Conservation (phyloP, 1,139 yeast species). For the Kluyveromyces sp. region DNA sequence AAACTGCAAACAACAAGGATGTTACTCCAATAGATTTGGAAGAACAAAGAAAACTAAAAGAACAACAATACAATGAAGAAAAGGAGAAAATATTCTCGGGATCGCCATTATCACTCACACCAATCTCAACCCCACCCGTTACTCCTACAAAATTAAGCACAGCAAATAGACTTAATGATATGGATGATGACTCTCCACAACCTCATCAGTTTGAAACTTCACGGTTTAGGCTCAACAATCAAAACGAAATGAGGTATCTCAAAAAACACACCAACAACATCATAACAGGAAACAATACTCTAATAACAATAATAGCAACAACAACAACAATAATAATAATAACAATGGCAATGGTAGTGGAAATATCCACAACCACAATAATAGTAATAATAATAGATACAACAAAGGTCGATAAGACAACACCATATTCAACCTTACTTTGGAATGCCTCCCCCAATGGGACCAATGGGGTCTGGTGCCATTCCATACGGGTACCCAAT, state of each 20-base stretch:
- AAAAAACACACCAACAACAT: neutral
- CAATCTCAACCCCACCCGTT: conserved; percentile 1
- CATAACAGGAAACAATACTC: neutral
- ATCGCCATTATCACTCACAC: conserved; percentile 6
- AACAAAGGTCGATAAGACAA: neutral
- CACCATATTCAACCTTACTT: neutral
- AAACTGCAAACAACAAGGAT: neutral
- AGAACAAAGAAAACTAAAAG: conserved; percentile 15
- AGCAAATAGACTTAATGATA: neutral
- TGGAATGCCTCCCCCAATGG: neutral
- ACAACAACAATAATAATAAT: too few species aligned
- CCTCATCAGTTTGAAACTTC: conserved; percentile 24
- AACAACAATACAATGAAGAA: conserved; percentile 16
- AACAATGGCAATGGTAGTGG: too few species aligned
- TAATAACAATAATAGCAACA: neutral
- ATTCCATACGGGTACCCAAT: conserved; percentile 3
- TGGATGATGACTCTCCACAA: conserved; percentile 19
- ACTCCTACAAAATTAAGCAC: neutral
- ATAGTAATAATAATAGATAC: neutral
- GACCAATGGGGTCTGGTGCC: neutral
- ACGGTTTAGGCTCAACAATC: conserved; percentile 12
- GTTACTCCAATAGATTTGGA: conserved; percentile 8
- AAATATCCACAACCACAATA: neutral
- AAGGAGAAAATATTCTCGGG: conserved; percentile 17
- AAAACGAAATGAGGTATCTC: conserved; percentile 3